A percentile compares a stretch with the other conserved stretches of the same genome.
Evolutionary conservation across 805 yeast genomes (phyloP).

Genomic region (Myxozyma lipomycoides): DNA sequence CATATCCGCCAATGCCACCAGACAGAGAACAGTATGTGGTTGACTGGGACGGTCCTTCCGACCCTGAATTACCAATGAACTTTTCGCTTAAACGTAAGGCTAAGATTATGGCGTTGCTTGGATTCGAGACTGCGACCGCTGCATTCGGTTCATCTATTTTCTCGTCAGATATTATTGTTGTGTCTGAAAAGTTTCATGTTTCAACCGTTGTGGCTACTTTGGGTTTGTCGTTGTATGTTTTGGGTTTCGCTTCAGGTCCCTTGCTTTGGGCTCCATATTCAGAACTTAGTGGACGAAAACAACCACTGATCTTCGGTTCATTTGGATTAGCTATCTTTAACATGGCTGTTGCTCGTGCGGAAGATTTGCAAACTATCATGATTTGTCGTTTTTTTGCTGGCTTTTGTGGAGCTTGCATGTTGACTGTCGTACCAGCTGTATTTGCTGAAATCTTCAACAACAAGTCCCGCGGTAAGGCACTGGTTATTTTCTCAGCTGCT

Average conservation of each 20-base stretch:
- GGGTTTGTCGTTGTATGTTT: slow-evolving; percentile 75
- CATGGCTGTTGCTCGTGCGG: slow-evolving; percentile 73
- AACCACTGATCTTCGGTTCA: slow-evolving; percentile 53
- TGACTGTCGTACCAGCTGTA: slow-evolving; percentile 82
- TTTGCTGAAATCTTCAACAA: slow-evolving; percentile 77
- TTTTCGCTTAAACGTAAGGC: slow-evolving; percentile 56
- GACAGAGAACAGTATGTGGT: slow-evolving; percentile 57
- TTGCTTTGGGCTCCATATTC: slow-evolving; percentile 84
- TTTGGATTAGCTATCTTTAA: slow-evolving; percentile 57
- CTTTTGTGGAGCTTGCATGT: slow-evolving; percentile 75
- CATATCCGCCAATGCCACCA: slow-evolving; percentile 59
- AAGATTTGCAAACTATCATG: slow-evolving; percentile 71
- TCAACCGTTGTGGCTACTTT: slow-evolving; percentile 67
- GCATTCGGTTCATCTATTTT: slow-evolving; percentile 84
- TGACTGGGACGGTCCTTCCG: slow-evolving; percentile 70
- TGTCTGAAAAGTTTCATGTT: slow-evolving; percentile 50
- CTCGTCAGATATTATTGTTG: slow-evolving; percentile 53
- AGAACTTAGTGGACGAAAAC: slow-evolving; percentile 56
- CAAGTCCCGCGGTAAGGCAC: slow-evolving; percentile 66
- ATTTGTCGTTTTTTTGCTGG: slow-evolving; percentile 79
- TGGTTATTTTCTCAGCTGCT: slow-evolving; percentile 64
- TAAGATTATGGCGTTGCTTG: slow-evolving; percentile 44
- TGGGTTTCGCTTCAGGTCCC: slow-evolving; percentile 94
- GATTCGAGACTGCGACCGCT: slow-evolving; percentile 49
- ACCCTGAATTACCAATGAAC: slow-evolving; percentile 77